Evolutionary conservation across 2,329 filamentous ascomycete genomes (phyloP), one percentile per base, ranked within the genome.

Genomic region (Botrytis pseudocinerea): DNA sequence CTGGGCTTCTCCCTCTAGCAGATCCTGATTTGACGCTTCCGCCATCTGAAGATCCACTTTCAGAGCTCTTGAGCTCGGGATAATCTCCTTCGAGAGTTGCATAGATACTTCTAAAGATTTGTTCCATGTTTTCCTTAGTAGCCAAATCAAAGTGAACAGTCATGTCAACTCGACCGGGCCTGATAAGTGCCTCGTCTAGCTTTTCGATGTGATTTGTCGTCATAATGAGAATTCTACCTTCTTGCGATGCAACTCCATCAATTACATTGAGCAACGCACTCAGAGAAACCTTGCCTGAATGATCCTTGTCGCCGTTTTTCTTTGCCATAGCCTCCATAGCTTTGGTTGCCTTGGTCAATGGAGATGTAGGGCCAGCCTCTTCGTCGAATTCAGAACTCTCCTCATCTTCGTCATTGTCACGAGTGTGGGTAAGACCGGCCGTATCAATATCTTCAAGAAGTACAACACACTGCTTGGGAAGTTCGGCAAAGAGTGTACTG

Each of bases 401-500:
- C 46, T 74, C 75, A 18, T 76, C 72, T 28, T 75, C 69, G 35
- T 57, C 38, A 35, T 61, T 38, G 74, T 79, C 73, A 72, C 77
- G 74, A 63, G 78, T 76, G 76, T 91, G 87, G 0, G 90, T 91
- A 60, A 93, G 84, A 8, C 91, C 92, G 3, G 91, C 91, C 1
- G 87, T 91, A 79, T 94, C 92, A 71, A 94, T 92, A 76, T 94
- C 92, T 80, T 94, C 92, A 5, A 94, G 87, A 1, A 94, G 86
- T 1, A 94, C 90, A 25, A 94, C 88, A 76, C 92, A 94, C 66
- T 90, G 88, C 22, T 86, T 86, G 0, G 92, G 92, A 5, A 94
- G 87, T 57, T 88, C 86, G 38, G 88, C 83, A 78, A 94, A 94
- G 6, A 94, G 85, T 0, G 83, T 82, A 4, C 86, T 85, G 0